Percentiles rank a stretch among this genome's conserved stretches.
Conservation (phyloP, 495 filamentous ascomycete species). For the Hyphodiscus hymeniophilus region DNA sequence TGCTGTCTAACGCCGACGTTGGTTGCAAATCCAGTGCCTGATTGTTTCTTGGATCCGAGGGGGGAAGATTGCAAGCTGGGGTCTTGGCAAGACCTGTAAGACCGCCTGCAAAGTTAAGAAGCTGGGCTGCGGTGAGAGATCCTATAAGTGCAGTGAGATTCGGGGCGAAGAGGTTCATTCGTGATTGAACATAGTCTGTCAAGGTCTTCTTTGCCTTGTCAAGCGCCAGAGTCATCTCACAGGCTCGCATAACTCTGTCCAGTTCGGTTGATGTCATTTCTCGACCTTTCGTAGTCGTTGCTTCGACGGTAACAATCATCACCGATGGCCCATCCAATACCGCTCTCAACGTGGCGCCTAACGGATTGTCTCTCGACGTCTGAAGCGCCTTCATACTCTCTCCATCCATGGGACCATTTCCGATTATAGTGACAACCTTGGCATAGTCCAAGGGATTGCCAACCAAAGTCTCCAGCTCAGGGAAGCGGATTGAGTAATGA, state of each 20-base stretch:
- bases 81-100: constrained; percentile 82
- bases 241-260: constrained; percentile 64
- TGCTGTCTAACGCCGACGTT: constrained; percentile 89
- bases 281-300: constrained; percentile 76
- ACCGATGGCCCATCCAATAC: constrained; percentile 81
- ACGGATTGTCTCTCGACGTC: constrained; percentile 63
- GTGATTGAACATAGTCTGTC: constrained; percentile 93
- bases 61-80: constrained; percentile 89
- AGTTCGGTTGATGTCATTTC: constrained; percentile 69
- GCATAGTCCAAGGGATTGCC: constrained; percentile 91
- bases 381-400: constrained; percentile 68
- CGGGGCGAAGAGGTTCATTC: constrained; percentile 92
- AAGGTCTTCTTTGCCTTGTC: constrained; percentile 81
- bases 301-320: constrained; percentile 96
- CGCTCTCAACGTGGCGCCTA: constrained; percentile 63
- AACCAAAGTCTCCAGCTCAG: constrained; percentile 91
- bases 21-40: constrained; percentile 79
- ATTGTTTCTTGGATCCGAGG: constrained; percentile 79
- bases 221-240: constrained; percentile 77
- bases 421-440: constrained; percentile 87
- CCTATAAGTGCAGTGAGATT: constrained; percentile 92
- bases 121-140: constrained; percentile 89
- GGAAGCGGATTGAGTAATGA: constrained; percentile 89
- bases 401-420: constrained; percentile 86
- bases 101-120: constrained; percentile 89